Evolutionary conservation across 805 yeast species (phyloP), one percentile per base, ranked within the genome.

Genomic region (Cyberlindnera mrakii): DNA sequence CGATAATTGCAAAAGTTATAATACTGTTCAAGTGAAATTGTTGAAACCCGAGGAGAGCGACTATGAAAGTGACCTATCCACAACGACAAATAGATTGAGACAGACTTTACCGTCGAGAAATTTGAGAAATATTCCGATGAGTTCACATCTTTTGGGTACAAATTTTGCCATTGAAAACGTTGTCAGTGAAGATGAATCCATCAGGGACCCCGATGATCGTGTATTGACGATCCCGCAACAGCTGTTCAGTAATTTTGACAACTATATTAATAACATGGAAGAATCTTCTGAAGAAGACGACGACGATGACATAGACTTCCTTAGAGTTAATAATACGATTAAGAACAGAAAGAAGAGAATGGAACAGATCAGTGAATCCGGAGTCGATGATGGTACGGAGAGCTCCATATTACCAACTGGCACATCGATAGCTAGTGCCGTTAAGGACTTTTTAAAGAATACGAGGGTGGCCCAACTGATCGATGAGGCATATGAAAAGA

Each of bases 1-100:
- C 62, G 83, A 81, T 51, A 88, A 82, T 59, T 90, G 97, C 64
- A 74, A 76, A 45, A 84, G 95, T 58, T 90, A 89, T 62, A 90
- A 90, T 62, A 90, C 97, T 3, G 78, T 78, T 45, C 91, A 86
- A 58, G 51, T 79, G 44, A 77, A 76, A 55, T 60, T 87, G 42
- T 68, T 85, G 43, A 87, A 87, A 63, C 86, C 84, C 0, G 85
- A 76, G 48, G 78, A 73, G 42, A 70, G 62, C 35, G 70, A 55
- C 27, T 58, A 54, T 39, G 60, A 54, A 10, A 53, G 57, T 42
- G 62, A 58, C 37, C 50, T 53, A 9, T 47, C 56, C 3, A 49
- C 54, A 3, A 46, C 54, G 3, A 52, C 54, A 4, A 48, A 49
- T 23, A 44, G 46, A 10, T 33, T 54, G 25, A 50, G 53, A 40